These are phyloP conservation scores for Candida gorgasii DNA, from an alignment of 805 yeast species.

Conservation along the genomic window DNA sequence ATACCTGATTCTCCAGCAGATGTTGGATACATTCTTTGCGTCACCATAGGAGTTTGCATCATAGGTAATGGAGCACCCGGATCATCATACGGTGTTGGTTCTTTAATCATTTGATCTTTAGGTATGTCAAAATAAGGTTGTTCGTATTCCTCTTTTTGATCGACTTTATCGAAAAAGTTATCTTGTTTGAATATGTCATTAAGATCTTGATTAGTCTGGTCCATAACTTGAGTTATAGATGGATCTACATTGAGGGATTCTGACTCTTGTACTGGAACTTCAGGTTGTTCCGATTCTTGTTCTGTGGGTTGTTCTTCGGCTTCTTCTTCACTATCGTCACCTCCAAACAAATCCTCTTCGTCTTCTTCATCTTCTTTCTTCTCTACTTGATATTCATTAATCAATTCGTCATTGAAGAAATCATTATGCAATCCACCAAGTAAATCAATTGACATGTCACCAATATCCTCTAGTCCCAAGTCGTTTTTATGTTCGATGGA, in stretches of 20 bases:
- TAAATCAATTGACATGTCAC: conserved; percentile 17
- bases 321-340: conserved; percentile 18
- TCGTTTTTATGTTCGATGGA: conserved; percentile 18
- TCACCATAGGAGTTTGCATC: conserved; percentile 49
- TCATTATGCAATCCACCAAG: conserved; percentile 17
- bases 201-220: conserved; percentile 3
- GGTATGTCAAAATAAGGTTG: conserved; percentile 50
- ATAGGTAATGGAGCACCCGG: conserved; percentile 83
- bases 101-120: conserved; percentile 55
- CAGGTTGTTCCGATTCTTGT: conserved; percentile 4
- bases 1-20: background rate
- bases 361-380: conserved; percentile 2
- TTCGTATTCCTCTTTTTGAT: conserved; percentile 1
- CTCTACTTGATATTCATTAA: conserved; percentile 1
- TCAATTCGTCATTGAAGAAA: conserved; percentile 12
- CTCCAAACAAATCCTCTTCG: conserved; percentile 31
- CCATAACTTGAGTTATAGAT: background rate
- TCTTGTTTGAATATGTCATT: conserved; percentile 9
- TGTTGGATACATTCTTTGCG: conserved; percentile 9
- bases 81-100: conserved; percentile 55
- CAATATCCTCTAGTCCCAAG: conserved; percentile 11
- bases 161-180: conserved; percentile 1
- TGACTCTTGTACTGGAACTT: background rate
- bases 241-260: background rate
- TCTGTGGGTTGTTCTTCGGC: background rate